phyloP scores from a whole-genome alignment of 352 stramenopile species.

The Phytophthora macrochlamydospora region DNA sequence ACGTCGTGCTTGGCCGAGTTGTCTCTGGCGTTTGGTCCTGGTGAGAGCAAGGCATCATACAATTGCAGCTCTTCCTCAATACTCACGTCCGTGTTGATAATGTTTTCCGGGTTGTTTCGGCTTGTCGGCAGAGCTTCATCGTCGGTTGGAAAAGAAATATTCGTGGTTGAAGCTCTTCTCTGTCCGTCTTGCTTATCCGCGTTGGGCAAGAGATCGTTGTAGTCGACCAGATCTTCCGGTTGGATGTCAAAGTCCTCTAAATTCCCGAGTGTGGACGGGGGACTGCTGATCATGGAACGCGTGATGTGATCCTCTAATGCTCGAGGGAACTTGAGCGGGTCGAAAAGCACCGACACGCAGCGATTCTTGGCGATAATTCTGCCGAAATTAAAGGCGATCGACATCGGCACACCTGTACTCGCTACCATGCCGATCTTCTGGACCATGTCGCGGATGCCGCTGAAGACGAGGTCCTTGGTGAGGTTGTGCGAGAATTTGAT shows the following conservation, averaged over 20 bases:
- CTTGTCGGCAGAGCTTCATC: conserved; percentile 51
- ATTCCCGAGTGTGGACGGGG: conserved; percentile 50
- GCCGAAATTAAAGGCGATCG: conserved; percentile 71
- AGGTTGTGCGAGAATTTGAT: conserved; percentile 81
- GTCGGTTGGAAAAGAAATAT: conserved; percentile 40
- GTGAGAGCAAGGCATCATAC: conserved; percentile 53
- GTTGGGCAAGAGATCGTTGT: conserved; percentile 18
- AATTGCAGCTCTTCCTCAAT: conserved; percentile 63
- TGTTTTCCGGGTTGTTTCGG: conserved; percentile 58
- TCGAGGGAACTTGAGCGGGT: conserved; percentile 64
- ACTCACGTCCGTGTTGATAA: conserved; percentile 44
- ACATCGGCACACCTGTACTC: conserved; percentile 55
- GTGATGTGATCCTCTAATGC: conserved; percentile 62
- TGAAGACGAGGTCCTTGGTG: conserved; percentile 79
- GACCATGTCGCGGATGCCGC: conserved; percentile 68
- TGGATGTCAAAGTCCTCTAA: conserved; percentile 65
- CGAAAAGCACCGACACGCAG: conserved; percentile 71
- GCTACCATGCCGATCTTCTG: conserved; percentile 77
- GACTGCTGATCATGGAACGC: conserved; percentile 57
- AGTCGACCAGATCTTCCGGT: conserved; percentile 46
- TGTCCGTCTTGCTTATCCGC: conserved; percentile 19
- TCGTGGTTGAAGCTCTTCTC: conserved; percentile 8
- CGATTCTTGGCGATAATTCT: conserved; percentile 81
- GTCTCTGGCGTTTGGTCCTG: conserved; percentile 15
- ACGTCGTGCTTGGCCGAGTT: conserved; percentile 38